These are phyloP conservation scores for Ganoderma meredithae DNA, from an alignment of 1,284 basidiomycete genomes.

Conservation along the genomic window DNA sequence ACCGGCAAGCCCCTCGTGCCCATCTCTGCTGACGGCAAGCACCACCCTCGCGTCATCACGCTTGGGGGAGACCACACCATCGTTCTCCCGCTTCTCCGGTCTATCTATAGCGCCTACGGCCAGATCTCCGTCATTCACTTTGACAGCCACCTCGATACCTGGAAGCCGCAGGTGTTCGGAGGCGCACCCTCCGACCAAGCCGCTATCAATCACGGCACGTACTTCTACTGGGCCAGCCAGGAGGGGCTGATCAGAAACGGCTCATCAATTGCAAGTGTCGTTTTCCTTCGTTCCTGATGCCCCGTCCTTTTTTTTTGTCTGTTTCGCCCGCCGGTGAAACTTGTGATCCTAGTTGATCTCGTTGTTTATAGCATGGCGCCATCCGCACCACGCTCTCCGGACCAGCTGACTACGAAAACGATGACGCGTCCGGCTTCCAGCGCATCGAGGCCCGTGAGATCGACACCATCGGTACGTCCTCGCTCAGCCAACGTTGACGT, in stretches of 20 bases:
- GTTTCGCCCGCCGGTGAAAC: constrained; percentile 25
- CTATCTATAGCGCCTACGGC: constrained; percentile 73
- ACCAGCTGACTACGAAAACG: constrained; percentile 74
- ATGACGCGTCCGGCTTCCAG: constrained; percentile 71
- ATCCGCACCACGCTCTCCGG: constrained; percentile 79
- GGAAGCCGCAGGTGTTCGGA: constrained; percentile 77
- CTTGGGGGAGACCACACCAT: constrained; percentile 85
- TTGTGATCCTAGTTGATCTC: constrained; percentile 77
- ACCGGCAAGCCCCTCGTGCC: constrained; percentile 63
- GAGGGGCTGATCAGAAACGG: constrained; percentile 81
- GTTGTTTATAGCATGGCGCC: constrained; percentile 72
- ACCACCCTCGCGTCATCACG: constrained; percentile 74
- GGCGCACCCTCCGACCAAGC: constrained; percentile 72
- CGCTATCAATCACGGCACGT: constrained; percentile 78
- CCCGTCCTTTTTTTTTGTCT: constrained; percentile 25
- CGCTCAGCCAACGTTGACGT: constrained; percentile 5
- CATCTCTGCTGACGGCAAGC: constrained; percentile 65
- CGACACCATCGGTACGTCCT: constrained; percentile 65
- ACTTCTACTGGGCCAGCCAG: constrained; percentile 80
- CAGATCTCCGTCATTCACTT: constrained; percentile 82
- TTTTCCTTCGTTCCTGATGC: constrained; percentile 37
- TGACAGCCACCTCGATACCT: constrained; percentile 78
- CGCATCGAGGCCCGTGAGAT: constrained; percentile 81
- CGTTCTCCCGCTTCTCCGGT: constrained; percentile 68
- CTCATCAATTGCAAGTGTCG: constrained; percentile 81